phyloP scores from a whole-genome alignment of 2,329 filamentous ascomycete genomes.

The Passalora sequoiae region DNA sequence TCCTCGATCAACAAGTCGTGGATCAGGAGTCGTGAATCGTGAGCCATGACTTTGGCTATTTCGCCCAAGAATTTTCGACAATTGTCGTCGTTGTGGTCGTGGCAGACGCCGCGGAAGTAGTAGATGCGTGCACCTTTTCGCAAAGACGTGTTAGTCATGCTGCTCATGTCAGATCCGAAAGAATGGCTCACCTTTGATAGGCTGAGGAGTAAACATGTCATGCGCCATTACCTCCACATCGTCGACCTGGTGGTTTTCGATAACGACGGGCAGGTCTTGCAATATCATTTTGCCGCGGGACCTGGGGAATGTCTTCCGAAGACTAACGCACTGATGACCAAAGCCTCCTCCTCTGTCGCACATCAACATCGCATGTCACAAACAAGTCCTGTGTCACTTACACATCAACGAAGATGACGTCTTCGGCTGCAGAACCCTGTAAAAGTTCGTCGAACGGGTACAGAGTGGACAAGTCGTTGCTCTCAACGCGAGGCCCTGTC shows the following conservation, averaged over 20 bases:
- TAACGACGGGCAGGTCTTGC: neutral
- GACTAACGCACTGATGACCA: neutral
- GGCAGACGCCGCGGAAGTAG: slow-evolving; percentile 1
- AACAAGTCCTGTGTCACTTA: neutral
- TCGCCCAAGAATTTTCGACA: neutral
- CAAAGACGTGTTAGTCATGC: neutral
- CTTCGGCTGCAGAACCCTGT: neutral
- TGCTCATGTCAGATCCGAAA: neutral
- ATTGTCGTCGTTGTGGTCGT: neutral
- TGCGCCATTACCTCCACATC: neutral
- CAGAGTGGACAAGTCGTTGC: neutral
- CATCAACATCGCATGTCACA: neutral
- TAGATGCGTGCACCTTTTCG: neutral
- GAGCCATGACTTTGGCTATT: slow-evolving; percentile 1
- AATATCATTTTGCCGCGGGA: neutral
- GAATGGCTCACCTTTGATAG: neutral
- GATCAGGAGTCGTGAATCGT: neutral
- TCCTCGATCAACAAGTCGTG: slow-evolving; percentile 2
- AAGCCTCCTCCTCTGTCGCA: neutral
- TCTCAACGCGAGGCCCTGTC: neutral
- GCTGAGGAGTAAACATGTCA: neutral
- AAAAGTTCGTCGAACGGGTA: slow-evolving; percentile 3
- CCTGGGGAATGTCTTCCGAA: neutral
- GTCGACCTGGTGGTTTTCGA: neutral
- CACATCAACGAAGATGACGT: slow-evolving; percentile 4